Conservation (phyloP, 2,329 filamentous ascomycete genomes). For the Diaporthe longicolla region DNA sequence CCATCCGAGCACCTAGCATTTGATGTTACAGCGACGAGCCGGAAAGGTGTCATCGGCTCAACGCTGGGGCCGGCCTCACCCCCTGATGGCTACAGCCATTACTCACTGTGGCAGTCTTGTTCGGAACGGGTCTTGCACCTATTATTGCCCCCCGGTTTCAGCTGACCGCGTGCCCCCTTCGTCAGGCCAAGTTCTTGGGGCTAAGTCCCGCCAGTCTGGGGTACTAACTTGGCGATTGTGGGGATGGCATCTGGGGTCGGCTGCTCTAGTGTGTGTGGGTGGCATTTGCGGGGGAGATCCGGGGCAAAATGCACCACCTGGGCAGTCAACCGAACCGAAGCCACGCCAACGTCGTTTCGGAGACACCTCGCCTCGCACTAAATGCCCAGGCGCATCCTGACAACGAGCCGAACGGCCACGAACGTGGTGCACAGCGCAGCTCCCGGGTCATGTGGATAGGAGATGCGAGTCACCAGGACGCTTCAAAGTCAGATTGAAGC, state of each 20-base stretch:
- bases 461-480: neutral
- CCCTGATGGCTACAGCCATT: neutral
- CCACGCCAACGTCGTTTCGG: neutral
- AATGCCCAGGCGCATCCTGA: neutral
- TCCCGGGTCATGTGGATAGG: neutral
- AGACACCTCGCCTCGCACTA: neutral
- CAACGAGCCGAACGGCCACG: neutral
- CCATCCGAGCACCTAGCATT: slow-evolving; percentile 3
- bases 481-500: neutral
- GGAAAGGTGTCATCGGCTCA: slow-evolving; percentile 20
- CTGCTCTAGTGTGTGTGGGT: neutral
- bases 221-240: neutral
- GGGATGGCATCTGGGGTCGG: slow-evolving; percentile 22
- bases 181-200: neutral
- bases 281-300: slow-evolving; percentile 24
- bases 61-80: slow-evolving; percentile 12
- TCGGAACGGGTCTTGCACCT: slow-evolving; percentile 16
- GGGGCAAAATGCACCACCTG: neutral
- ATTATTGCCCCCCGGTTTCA: slow-evolving; percentile 9
- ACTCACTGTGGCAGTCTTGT: neutral
- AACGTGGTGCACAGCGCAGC: neutral
- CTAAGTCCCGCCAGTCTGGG: slow-evolving; percentile 27
- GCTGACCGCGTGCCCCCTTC: slow-evolving; percentile 5
- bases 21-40: slow-evolving; percentile 16
- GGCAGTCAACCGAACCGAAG: slow-evolving; percentile 8